Conservation (phyloP, 2,329 filamentous ascomycete species). For the Fusarium verticillioides region DNA sequence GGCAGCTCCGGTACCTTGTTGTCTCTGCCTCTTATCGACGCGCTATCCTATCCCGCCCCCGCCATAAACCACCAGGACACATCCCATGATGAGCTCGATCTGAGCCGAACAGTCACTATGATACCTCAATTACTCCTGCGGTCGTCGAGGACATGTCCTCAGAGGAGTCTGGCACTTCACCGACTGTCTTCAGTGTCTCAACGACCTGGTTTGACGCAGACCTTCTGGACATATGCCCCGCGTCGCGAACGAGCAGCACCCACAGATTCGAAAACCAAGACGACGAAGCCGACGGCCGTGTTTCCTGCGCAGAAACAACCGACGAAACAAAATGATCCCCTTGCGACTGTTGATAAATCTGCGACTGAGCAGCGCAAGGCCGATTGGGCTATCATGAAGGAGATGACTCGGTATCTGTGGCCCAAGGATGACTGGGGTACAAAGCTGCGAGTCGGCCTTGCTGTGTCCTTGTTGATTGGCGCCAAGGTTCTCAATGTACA, state of each 20-base stretch:
- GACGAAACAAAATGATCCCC: constrained; percentile 46
- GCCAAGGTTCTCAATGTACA: constrained; percentile 97
- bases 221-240: constrained; percentile 48
- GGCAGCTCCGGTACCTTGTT: constrained; percentile 36
- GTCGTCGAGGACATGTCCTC: constrained; percentile 48
- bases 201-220: constrained; percentile 41
- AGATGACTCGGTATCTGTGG: constrained; percentile 97
- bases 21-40: constrained; percentile 22
- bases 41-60: constrained; percentile 31
- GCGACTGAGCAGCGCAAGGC: constrained; percentile 92
- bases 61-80: constrained; percentile 39
- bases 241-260: constrained; percentile 43
- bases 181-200: constrained; percentile 46
- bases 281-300: constrained; percentile 33
- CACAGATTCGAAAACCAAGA: constrained; percentile 38
- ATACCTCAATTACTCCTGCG: constrained; percentile 51
- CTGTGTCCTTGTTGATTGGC: constrained; percentile 84
- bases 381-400: constrained; percentile 98
- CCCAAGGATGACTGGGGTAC: constrained; percentile 81
- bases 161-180: constrained; percentile 44
- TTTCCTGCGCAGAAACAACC: constrained; percentile 35
- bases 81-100: constrained; percentile 43
- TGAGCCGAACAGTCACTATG: constrained; percentile 47
- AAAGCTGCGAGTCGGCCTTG: constrained; percentile 84
- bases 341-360: constrained; percentile 56